These are phyloP conservation scores for Fusarium sp. DNA, from an alignment of 2,329 filamentous ascomycete species.

Conservation along the genomic window DNA sequence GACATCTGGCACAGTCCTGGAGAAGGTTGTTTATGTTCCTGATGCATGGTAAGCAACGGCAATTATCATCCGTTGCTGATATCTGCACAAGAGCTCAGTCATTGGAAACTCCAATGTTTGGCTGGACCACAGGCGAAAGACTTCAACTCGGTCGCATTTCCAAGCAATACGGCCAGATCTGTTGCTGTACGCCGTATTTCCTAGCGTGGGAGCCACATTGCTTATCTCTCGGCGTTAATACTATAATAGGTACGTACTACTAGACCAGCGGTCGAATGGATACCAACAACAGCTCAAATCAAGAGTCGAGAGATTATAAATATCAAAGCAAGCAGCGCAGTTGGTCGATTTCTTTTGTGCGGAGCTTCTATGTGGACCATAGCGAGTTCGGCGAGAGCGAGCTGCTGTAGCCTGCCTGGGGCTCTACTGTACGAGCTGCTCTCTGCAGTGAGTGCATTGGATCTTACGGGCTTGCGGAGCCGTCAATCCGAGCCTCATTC, in stretches of 20 bases:
- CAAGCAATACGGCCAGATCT: slow-evolving; percentile 22
- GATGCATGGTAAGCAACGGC: slow-evolving; percentile 16
- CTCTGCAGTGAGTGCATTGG: slow-evolving; percentile 6
- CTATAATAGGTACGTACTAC: slow-evolving; percentile 7
- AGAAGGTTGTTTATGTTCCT: slow-evolving; percentile 22
- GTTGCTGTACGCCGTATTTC: slow-evolving; percentile 30
- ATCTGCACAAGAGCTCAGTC: not conserved
- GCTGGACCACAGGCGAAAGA: slow-evolving; percentile 8
- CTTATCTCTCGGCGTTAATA: slow-evolving; percentile 41
- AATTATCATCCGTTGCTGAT: slow-evolving; percentile 25
- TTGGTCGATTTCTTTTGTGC: slow-evolving; percentile 23
- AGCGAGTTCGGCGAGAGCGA: slow-evolving; percentile 40
- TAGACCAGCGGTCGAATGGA: slow-evolving; percentile 35
- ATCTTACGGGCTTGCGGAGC: slow-evolving; percentile 38
- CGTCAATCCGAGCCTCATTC: slow-evolving; percentile 25
- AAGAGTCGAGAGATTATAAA: slow-evolving; percentile 47
- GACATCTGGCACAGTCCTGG: slow-evolving; percentile 18
- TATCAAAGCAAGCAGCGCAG: slow-evolving; percentile 39
- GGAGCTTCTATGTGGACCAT: slow-evolving; percentile 39
- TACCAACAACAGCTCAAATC: slow-evolving; percentile 38
- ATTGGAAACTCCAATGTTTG: not conserved
- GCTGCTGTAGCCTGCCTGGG: not conserved
- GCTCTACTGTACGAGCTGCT: not conserved
- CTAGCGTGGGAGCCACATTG: slow-evolving; percentile 38
- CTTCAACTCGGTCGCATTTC: slow-evolving; percentile 25